phyloP scores from a whole-genome alignment of 352 stramenopile genomes.

The Globisporangium spiculum region DNA sequence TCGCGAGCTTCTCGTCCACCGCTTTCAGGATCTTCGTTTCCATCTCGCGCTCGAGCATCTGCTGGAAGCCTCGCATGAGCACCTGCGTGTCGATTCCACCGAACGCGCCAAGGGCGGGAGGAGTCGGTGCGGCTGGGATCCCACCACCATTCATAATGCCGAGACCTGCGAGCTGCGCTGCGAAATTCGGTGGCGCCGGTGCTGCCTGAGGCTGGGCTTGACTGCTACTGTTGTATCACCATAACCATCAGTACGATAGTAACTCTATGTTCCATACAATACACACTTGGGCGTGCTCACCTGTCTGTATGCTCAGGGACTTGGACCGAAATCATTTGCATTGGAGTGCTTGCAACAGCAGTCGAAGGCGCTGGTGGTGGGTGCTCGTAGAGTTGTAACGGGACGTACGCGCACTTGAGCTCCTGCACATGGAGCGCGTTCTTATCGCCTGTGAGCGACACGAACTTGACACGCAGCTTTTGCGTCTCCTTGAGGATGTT shows the following conservation, averaged over 20 bases:
- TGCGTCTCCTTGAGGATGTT: constrained; percentile 58
- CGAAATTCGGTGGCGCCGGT: background rate
- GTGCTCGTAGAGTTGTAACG: constrained; percentile 20
- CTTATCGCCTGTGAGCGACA: constrained; percentile 67
- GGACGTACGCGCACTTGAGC: constrained; percentile 43
- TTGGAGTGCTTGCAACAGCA: constrained; percentile 4
- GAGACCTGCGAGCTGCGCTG: constrained; percentile 11
- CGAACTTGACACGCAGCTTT: constrained; percentile 62
- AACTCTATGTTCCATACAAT: background rate
- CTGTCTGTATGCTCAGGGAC: background rate
- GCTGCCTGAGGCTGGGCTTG: background rate
- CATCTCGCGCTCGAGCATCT: constrained; percentile 61
- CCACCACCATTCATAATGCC: background rate
- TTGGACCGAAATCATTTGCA: background rate
- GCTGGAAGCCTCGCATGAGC: constrained; percentile 52
- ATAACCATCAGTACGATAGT: background rate
- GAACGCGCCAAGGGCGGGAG: background rate
- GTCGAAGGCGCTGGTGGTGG: constrained; percentile 8
- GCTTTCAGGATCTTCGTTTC: constrained; percentile 60
- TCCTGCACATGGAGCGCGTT: constrained; percentile 31
- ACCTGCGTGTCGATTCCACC: constrained; percentile 32
- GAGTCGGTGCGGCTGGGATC: background rate
- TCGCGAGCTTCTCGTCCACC: constrained; percentile 57
- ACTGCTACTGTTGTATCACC: background rate
- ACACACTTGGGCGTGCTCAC: background rate